A percentile compares a stretch with the other conserved stretches of the same genome.
Evolutionary conservation across 176 grass and related monocot genomes (phyloP).

Genomic region (Aegilops speltoides): DNA sequence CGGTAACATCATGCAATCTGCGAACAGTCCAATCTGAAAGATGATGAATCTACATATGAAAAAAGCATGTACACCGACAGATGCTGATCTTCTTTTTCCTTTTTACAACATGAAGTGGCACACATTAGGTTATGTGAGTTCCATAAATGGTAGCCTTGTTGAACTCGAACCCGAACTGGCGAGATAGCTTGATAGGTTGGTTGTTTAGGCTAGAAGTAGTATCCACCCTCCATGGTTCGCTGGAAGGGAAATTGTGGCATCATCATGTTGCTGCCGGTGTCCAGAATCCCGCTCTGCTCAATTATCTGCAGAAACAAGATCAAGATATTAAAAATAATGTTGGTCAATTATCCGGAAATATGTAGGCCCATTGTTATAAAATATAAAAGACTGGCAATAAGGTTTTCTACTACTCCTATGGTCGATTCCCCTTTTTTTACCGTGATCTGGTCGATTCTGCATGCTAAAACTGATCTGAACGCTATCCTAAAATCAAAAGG

Average conservation of each 20-base stretch:
- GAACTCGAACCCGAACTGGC: not conserved
- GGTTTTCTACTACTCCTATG: too few relatives aligned
- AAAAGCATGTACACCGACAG: not conserved
- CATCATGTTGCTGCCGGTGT: slow-evolving; percentile 2
- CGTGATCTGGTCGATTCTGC: not conserved
- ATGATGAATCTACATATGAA: slow-evolving; percentile 23
- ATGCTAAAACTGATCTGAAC: not conserved
- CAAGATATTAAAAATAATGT: not conserved
- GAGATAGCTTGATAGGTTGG: slow-evolving; percentile 7
- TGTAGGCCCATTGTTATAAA: too few relatives aligned
- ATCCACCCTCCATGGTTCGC: slow-evolving; percentile 21
- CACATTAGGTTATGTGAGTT: not conserved
- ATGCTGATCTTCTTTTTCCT: not conserved
- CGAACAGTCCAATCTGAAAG: not conserved
- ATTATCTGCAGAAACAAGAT: slow-evolving; percentile 39
- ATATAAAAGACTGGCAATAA: too few relatives aligned
- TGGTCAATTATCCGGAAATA: not conserved
- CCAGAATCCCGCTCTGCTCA: slow-evolving; percentile 48
- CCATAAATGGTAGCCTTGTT: not conserved
- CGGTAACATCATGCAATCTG: slow-evolving; percentile 1
- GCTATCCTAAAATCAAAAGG: not conserved
- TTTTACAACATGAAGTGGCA: not conserved
- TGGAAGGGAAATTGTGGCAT: slow-evolving; percentile 37
- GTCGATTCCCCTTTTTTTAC: not conserved
- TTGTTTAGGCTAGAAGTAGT: slow-evolving; percentile 27